These are phyloP conservation scores for Eleusine indica DNA, from an alignment of 176 grass and related monocot species.

Conservation along the genomic window DNA sequence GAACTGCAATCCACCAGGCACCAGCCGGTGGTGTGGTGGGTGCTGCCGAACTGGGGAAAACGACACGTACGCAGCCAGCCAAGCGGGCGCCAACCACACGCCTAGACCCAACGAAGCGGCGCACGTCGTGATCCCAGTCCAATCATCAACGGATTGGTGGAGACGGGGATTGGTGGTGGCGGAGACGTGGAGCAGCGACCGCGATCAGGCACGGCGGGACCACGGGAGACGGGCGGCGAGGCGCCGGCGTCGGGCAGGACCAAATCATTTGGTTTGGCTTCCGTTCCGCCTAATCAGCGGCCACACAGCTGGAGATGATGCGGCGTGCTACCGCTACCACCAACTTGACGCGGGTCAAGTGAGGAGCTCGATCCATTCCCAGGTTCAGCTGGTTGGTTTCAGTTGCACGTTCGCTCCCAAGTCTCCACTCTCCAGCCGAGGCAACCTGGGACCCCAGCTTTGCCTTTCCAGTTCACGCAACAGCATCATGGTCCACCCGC, in stretches of 20 bases:
- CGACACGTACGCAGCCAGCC: slow-evolving; percentile 14
- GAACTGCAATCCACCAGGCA: too few relatives aligned
- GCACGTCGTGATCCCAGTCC: background rate
- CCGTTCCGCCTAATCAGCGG: too few relatives aligned
- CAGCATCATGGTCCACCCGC: background rate
- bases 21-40: background rate
- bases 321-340: background rate
- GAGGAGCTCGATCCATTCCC: too few relatives aligned
- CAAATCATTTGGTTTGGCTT: too few relatives aligned
- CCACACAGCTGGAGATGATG: background rate
- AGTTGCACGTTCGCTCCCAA: too few relatives aligned
- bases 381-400: too few relatives aligned
- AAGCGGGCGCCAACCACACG: background rate
- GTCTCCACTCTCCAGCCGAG: too few relatives aligned
- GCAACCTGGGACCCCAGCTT: background rate
- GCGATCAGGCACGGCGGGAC: too few relatives aligned
- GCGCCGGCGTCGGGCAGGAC: too few relatives aligned
- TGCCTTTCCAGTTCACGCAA: slow-evolving; percentile 32
- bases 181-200: background rate
- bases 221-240: too few relatives aligned
- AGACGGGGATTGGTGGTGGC: too few relatives aligned
- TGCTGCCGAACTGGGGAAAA: slow-evolving; percentile 1
- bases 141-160: background rate
- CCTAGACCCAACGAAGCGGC: background rate
- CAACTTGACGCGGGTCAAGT: background rate